These are phyloP conservation scores for Fusarium albosuccineum DNA, from an alignment of 2,329 filamentous ascomycete species.

Conservation along the genomic window DNA sequence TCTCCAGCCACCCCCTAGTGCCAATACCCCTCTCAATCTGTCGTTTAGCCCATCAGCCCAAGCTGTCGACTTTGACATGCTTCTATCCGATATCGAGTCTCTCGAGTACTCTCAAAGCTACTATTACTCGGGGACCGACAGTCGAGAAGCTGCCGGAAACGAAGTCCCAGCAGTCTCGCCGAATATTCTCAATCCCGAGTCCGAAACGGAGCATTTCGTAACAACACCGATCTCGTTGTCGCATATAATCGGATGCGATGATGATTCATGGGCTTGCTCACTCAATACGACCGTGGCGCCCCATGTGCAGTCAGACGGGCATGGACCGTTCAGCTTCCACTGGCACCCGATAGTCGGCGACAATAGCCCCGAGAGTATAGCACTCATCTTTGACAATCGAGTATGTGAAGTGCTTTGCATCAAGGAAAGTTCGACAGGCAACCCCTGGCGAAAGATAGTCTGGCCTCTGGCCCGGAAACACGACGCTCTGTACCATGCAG, in stretches of 20 bases:
- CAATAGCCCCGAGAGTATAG: slow-evolving; percentile 27
- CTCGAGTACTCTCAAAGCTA: background rate
- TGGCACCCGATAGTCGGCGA: slow-evolving; percentile 7
- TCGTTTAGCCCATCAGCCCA: slow-evolving; percentile 4
- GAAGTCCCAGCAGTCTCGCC: too few relatives aligned
- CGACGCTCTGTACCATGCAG: slow-evolving; percentile 27
- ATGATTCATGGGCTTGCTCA: background rate
- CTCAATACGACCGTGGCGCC: background rate
- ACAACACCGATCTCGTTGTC: too few relatives aligned
- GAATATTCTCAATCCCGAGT: too few relatives aligned
- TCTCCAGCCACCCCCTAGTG: background rate
- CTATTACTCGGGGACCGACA: too few relatives aligned
- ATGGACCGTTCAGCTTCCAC: slow-evolving; percentile 14
- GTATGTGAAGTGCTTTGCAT: slow-evolving; percentile 31
- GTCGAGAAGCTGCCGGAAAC: too few relatives aligned
- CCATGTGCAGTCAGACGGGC: background rate
- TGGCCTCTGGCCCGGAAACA: slow-evolving; percentile 31
- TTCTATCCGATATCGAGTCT: background rate
- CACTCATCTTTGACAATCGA: slow-evolving; percentile 21
- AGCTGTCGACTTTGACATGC: slow-evolving; percentile 11
- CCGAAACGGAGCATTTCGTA: too few relatives aligned
- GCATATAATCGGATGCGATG: background rate
- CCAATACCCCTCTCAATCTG: background rate
- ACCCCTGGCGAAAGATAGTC: slow-evolving; percentile 30
- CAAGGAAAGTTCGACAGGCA: slow-evolving; percentile 19